Evolutionary conservation across 2,329 filamentous ascomycete genomes (phyloP), one percentile per base, ranked within the genome.

Genomic region (Fonsecaea pedrosoi): DNA sequence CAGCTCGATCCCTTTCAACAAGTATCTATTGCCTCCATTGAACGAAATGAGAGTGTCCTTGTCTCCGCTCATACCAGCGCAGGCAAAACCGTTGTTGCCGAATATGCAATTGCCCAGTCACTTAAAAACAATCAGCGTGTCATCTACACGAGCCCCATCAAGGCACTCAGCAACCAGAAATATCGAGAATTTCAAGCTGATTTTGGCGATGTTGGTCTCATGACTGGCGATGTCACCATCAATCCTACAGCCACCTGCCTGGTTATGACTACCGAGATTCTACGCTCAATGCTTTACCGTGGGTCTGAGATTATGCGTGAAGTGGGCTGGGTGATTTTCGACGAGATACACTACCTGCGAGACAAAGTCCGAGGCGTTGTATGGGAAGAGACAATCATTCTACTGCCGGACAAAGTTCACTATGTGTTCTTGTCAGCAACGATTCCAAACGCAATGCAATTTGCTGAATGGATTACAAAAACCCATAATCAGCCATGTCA

Each of bases 261-360:
- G 66, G 95, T 99, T 75, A 99, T 99, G 95, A 99, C 95, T 0
- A 99, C 95, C 0, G 95, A 99, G 82, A 99, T 99, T 92, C 80
- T 99, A 77, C 90, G 95, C 57, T 98, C 94, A 18, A 99, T 99
- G 95, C 78, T 99, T 80, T 99, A 99, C 79, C 88, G 95, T 73
- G 95, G 95, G 67, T 98, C 95, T 0, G 95, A 99, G 82, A 98
- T 99, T 71, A 99, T 99, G 94, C 92, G 95, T 72, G 95, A 99
- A 82, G 96, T 99, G 1, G 94, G 91, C 13, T 99, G 95, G 95
- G 96, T 99, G 1, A 84, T 99, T 1, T 99, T 99, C 74, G 95
- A 99, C 79, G 95, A 99, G 79, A 96, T 99, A 69, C 95, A 99
- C 80, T 99, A 99, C 80, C 90, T 99, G 88, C 89, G 95, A 75